A percentile compares a stretch with the other conserved stretches of the same genome.
These are phyloP conservation scores for Ophidiomyces ophidiicola DNA, from an alignment of 2,329 filamentous ascomycete genomes.

Conservation along the genomic window DNA sequence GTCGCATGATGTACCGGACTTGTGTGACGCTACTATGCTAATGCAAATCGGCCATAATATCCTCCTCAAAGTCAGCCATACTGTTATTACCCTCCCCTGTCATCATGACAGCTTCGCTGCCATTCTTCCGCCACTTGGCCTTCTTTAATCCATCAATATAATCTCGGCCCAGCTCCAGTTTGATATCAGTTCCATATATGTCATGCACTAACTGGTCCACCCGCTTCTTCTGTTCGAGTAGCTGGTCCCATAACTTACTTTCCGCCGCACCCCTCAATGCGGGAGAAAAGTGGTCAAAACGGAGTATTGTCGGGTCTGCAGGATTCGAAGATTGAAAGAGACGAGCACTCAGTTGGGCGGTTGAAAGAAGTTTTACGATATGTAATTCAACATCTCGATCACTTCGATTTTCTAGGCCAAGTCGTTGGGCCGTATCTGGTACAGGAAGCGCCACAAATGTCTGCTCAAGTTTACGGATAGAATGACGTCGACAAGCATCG, in stretches of 20 bases:
- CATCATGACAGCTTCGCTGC: slow-evolving; percentile 17
- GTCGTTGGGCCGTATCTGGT: slow-evolving; percentile 32
- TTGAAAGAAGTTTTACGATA: slow-evolving; percentile 37
- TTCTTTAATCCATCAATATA: slow-evolving; percentile 44
- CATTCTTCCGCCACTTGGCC: slow-evolving; percentile 29
- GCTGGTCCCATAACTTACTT: slow-evolving; percentile 12
- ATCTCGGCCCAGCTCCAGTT: slow-evolving; percentile 46
- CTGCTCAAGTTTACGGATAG: slow-evolving; percentile 58
- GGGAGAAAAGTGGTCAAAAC: slow-evolving; percentile 36
- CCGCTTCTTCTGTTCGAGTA: slow-evolving; percentile 40
- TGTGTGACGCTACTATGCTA: not conserved
- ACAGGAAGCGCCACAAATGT: slow-evolving; percentile 57
- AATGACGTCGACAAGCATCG: slow-evolving; percentile 60
- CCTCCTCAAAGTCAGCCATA: slow-evolving; percentile 27
- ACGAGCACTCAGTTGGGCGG: slow-evolving; percentile 40
- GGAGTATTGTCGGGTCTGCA: slow-evolving; percentile 38
- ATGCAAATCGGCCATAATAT: slow-evolving; percentile 27
- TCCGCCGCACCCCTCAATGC: slow-evolving; percentile 2
- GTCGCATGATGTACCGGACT: not conserved
- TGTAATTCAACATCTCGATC: slow-evolving; percentile 24
- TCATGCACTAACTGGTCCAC: slow-evolving; percentile 41
- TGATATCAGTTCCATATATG: slow-evolving; percentile 43
- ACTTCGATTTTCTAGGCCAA: slow-evolving; percentile 20
- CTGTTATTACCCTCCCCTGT: slow-evolving; percentile 9
- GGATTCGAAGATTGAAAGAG: slow-evolving; percentile 34